These are phyloP conservation scores for Cubamyces lactineus DNA, from an alignment of 768 basidiomycete species.

Conservation along the genomic window DNA sequence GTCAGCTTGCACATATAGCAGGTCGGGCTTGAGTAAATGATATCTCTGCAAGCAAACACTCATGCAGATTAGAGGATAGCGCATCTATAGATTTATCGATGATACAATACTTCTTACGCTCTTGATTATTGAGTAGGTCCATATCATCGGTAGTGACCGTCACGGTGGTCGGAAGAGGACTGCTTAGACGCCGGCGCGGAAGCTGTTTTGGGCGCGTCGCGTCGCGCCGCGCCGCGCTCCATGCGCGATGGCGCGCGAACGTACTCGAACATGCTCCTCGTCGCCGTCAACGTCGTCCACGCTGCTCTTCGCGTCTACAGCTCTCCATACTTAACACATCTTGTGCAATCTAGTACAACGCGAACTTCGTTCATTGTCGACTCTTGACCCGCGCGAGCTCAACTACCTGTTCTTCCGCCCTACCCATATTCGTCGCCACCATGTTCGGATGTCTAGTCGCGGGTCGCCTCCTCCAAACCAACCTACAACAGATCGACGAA, in stretches of 20 bases:
- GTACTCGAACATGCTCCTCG: slow-evolving; percentile 21
- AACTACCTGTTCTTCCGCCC: background rate
- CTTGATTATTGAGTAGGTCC: no score
- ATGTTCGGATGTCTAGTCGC: slow-evolving; percentile 87
- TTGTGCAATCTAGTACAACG: background rate
- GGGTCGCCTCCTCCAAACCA: slow-evolving; percentile 77
- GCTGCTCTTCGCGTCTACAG: background rate
- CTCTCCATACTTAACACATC: background rate
- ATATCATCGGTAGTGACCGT: no score
- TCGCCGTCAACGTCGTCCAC: background rate
- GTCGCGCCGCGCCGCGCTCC: background rate
- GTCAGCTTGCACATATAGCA: no score
- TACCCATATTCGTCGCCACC: background rate
- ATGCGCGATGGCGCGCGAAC: slow-evolving; percentile 7
- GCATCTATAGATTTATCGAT: no score
- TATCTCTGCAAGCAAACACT: no score
- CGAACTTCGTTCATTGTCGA: background rate
- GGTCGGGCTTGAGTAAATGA: no score
- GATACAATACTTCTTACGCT: no score
- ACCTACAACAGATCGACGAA: slow-evolving; percentile 79
- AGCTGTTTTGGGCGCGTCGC: background rate
- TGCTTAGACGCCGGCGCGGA: background rate
- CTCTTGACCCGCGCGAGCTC: background rate
- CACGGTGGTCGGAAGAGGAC: no score
- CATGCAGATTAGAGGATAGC: no score